A percentile compares a stretch with the other conserved stretches of the same genome.
Conservation (phyloP, 352 stramenopile species). For the Globisporangium barbulae region DNA sequence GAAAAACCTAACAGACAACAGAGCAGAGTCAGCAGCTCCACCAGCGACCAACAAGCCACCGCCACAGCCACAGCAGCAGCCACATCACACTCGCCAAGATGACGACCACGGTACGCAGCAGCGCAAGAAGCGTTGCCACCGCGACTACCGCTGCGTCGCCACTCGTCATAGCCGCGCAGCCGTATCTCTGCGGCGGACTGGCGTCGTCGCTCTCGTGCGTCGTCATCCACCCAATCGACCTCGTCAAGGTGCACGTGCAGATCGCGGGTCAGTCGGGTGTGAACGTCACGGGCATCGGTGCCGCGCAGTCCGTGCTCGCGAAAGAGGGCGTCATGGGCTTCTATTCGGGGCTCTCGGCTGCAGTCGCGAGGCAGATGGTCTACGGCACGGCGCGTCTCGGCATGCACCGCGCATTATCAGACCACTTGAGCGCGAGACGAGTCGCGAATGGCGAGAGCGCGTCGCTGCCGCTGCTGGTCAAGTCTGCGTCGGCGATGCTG, state of each 20-base stretch:
- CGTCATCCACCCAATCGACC: constrained; percentile 87
- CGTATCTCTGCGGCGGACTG: constrained; percentile 74
- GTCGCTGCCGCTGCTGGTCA: constrained; percentile 61
- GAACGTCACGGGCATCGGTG: constrained; percentile 62
- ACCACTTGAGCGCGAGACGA: constrained; percentile 62
- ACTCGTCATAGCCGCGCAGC: constrained; percentile 51
- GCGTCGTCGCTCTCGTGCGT: constrained; percentile 66
- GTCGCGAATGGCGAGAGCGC: constrained; percentile 64
- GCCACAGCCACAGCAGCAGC: no score
- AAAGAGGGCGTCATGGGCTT: constrained; percentile 77
- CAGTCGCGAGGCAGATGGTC: constrained; percentile 81
- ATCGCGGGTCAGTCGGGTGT: constrained; percentile 67
- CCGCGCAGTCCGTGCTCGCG: constrained; percentile 71
- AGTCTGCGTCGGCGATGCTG: constrained; percentile 65
- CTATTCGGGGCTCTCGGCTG: constrained; percentile 78
- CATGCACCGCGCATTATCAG: constrained; percentile 77
- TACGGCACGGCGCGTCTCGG: constrained; percentile 80
- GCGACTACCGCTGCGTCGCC: constrained; percentile 21
- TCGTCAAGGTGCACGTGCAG: constrained; percentile 89
- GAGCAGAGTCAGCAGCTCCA: no score
- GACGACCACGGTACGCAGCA: constrained; percentile 3
- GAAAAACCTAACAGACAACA: no score
- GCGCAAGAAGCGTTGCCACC: not conserved
- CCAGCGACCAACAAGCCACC: no score
- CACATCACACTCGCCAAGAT: not conserved